Base-by-base conservation (phyloP, 1,139 yeast species). In the Meyerozyma guilliermondii region DNA sequence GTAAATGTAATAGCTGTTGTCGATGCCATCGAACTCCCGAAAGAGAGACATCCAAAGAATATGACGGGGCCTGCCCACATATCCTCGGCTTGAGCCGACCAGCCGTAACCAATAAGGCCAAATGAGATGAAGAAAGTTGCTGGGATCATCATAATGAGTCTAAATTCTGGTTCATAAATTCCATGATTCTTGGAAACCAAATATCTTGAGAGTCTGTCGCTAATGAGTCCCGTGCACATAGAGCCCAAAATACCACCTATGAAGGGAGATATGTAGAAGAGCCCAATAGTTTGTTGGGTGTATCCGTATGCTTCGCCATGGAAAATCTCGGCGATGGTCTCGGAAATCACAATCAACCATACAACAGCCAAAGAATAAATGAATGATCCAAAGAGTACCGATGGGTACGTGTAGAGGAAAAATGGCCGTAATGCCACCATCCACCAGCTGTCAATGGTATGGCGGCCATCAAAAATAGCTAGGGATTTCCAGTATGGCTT, bases 101-200 rank as follows among this genome's bases (percentile, higher is more conserved):
- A 80, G 2, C 86, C 86, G 53, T 76, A 80, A 2, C 84, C 85
- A 68, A 80, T 72, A 41, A 80, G 61, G 1, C 85, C 86, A 39
- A 66, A 49, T n/a, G 58, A 48, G 38, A 75, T 66, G 35, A 76
- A 56, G 18, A 76, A 62, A 0, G 81, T 54, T 7, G 81, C 50
- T 1, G 83, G 82, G 6, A 75, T 41, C 28, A 78, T 61, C 83
- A 80, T 78, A 16, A 78, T 45, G 35, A 80, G 62, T 38, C 86
- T 66, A 53, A 74, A 79, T 54, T 80, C 86, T 2, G 86, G 85
- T 60, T 80, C 86, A 56, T 79, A 80, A 11, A 76, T 59, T 2
- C 85, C 85, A 29, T 66, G 56, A 48, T 80, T 80, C 36, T 59
- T 60, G 16, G 52, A 45, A 10, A 73, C 69, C 42, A 68, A 45